A percentile compares a stretch with the other conserved stretches of the same genome.
Evolutionary conservation across 202 grass and related monocot species (phyloP).

Genomic region (Brachypodium distachyon): DNA sequence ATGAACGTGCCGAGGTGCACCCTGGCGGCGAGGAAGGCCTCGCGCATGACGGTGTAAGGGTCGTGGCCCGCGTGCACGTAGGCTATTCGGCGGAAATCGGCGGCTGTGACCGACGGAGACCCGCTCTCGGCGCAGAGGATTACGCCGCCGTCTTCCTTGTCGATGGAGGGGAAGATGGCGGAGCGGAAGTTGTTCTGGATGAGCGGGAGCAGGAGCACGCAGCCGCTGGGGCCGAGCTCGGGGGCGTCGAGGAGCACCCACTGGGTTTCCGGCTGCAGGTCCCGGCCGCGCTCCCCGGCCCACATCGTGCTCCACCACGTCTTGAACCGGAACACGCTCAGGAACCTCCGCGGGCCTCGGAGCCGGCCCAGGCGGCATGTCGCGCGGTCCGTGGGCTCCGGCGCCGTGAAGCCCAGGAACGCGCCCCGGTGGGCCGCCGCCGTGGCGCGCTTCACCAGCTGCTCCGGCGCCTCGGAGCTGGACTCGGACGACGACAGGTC

Average conservation of each 20-base stretch:
- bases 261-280: constrained; percentile 53
- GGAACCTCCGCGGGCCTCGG: background rate
- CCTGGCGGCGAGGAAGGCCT: constrained; percentile 22
- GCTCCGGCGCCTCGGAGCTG: background rate
- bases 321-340: constrained; percentile 63
- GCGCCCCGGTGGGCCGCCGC: constrained; percentile 1
- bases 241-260: constrained; percentile 45
- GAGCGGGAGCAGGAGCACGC: constrained; percentile 30
- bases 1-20: constrained; percentile 45
- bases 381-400: background rate
- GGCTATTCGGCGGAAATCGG: constrained; percentile 23
- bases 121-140: constrained; percentile 41
- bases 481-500: background rate
- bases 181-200: constrained; percentile 32
- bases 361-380: constrained; percentile 22
- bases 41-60: constrained; percentile 20
- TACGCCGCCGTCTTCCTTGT: background rate
- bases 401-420: constrained; percentile 39
- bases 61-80: constrained; percentile 40
- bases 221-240: constrained; percentile 16
- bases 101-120: background rate
- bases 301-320: constrained; percentile 55
- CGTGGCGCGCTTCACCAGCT: background rate
- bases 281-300: constrained; percentile 9
- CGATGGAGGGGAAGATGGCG: constrained; percentile 14